Evolutionary conservation across 345 rosid genomes (phyloP).

Genomic region (Euphorbia tirucalli): DNA sequence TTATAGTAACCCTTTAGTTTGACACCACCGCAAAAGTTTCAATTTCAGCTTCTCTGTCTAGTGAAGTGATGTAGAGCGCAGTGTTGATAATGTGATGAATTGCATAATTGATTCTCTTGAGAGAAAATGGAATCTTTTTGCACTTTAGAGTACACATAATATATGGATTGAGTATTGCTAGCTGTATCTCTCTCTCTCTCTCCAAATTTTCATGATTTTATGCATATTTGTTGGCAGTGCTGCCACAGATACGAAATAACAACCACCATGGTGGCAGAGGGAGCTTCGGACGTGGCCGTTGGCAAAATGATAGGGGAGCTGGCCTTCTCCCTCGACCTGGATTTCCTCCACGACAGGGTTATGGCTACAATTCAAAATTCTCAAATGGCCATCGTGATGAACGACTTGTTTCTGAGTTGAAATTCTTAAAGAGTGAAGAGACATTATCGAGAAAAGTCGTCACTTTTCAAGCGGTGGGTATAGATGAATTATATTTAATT

Average conservation of each 20-base stretch:
- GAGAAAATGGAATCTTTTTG: not conserved
- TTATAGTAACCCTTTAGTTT: not conserved
- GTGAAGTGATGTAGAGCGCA: not conserved
- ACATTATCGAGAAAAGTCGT: slow-evolving; percentile 76
- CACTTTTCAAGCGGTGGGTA: slow-evolving; percentile 80
- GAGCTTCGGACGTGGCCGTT: slow-evolving; percentile 74
- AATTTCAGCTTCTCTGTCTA: not conserved
- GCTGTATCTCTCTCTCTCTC: slow-evolving; percentile 3
- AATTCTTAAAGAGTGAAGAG: slow-evolving; percentile 80
- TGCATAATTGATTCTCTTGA: not conserved
- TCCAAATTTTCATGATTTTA: not conserved
- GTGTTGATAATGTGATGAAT: slow-evolving; percentile 5
- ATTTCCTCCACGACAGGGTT: slow-evolving; percentile 70
- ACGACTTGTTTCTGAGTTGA: slow-evolving; percentile 85
- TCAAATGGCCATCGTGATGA: slow-evolving; percentile 78
- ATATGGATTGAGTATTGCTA: not conserved
- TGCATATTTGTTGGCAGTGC: slow-evolving; percentile 41
- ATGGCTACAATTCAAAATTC: slow-evolving; percentile 65
- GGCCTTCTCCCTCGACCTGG: slow-evolving; percentile 95
- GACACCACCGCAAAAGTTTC: not conserved
- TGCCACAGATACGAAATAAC: slow-evolving; percentile 56
- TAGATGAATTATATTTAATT: not conserved
- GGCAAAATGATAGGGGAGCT: slow-evolving; percentile 81
- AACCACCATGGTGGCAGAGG: slow-evolving; percentile 59
- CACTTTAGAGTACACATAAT: not conserved